Percentiles rank a stretch among this genome's conserved stretches.
Conservation (phyloP, 305 asterid genomes). For the Solanum hybrid region DNA sequence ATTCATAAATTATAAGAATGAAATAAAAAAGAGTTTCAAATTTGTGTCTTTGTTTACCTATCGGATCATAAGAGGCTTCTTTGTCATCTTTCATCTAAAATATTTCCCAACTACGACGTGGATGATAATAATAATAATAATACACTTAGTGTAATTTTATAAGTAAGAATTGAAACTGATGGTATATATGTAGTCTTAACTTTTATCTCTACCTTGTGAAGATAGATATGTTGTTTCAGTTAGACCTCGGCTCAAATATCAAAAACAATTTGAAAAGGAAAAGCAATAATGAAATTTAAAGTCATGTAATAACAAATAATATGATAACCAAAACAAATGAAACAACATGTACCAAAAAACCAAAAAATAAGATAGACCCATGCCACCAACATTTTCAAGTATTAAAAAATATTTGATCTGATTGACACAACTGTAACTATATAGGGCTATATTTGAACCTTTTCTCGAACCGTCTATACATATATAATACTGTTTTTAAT, state of each 20-base stretch:
- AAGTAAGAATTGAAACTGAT: too few species aligned
- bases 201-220: too few species aligned
- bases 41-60: too few species aligned
- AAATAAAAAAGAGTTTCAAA: not conserved
- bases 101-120: not conserved
- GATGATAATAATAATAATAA: not conserved
- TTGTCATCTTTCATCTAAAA: not conserved
- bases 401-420: not conserved
- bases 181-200: not conserved
- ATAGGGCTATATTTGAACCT: not conserved
- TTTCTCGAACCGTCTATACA: not conserved
- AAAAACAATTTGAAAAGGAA: not conserved
- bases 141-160: not conserved
- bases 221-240: too few species aligned
- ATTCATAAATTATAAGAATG: not conserved
- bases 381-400: not conserved
- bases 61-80: not conserved
- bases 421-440: not conserved
- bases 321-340: not conserved
- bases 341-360: not conserved
- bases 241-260: not conserved
- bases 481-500: not conserved
- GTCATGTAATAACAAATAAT: not conserved
- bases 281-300: not conserved
- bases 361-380: not conserved